phyloP scores from a whole-genome alignment of 164 flowering plant genomes.

The Nymphaea thermarum region DNA sequence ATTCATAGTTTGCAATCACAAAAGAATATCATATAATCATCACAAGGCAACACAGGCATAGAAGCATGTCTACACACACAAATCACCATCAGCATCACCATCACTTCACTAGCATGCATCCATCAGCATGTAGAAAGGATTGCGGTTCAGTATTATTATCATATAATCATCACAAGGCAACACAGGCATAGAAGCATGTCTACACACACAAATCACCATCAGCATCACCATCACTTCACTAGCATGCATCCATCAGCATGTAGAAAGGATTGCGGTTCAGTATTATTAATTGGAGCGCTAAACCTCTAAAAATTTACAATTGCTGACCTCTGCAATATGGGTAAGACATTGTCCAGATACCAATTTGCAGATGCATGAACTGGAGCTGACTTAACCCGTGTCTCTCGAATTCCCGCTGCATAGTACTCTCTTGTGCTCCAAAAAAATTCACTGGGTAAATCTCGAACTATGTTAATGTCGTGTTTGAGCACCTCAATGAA shows the following conservation, averaged over 20 bases:
- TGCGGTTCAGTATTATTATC: neutral
- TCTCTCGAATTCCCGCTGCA: constrained; percentile 77
- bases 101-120: neutral
- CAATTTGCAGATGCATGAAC: constrained; percentile 93
- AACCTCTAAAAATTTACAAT: neutral
- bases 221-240: neutral
- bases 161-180: too few species aligned
- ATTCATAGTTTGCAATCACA: too few species aligned
- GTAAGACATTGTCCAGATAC: constrained; percentile 86
- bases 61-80: neutral
- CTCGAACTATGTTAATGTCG: constrained; percentile 73
- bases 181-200: neutral
- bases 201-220: neutral
- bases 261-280: neutral
- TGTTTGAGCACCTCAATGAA: constrained; percentile 76
- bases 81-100: neutral
- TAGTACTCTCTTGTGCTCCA: constrained; percentile 99
- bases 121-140: neutral
- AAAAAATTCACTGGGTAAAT: constrained; percentile 67
- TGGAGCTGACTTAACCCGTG: constrained; percentile 84
- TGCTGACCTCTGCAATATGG: constrained; percentile 70
- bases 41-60: too few species aligned
- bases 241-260: neutral
- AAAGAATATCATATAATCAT: too few species aligned
- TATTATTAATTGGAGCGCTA: neutral